These are phyloP conservation scores for Ramaria sp. DNA, from an alignment of 768 basidiomycete species.

Conservation along the genomic window DNA sequence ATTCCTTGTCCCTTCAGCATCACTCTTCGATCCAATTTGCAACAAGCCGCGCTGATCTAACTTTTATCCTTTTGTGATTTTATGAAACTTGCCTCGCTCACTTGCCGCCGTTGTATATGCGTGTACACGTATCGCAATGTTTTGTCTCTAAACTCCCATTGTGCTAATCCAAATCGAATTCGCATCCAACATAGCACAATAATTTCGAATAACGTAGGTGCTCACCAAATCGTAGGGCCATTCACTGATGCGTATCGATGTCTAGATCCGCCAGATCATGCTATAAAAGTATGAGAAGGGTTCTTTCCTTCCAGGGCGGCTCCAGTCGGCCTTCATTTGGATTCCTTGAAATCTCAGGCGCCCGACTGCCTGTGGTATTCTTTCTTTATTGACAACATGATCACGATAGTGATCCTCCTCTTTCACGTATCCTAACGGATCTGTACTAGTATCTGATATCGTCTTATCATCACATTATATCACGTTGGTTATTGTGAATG, in stretches of 20 bases:
- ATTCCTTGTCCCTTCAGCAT: constrained; percentile 37
- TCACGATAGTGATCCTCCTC: too few species aligned
- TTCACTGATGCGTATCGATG: neutral
- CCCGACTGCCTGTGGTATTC: too few species aligned
- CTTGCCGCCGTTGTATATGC: constrained; percentile 7
- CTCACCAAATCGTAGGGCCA: too few species aligned
- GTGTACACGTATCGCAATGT: constrained; percentile 3
- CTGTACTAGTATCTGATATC: too few species aligned
- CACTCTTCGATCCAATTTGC: constrained; percentile 54
- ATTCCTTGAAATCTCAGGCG: too few species aligned
- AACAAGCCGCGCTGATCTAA: constrained; percentile 56
- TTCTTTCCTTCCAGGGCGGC: neutral
- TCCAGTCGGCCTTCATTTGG: too few species aligned
- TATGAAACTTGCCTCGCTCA: constrained; percentile 1
- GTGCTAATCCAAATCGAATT: neutral
- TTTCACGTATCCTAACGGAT: too few species aligned
- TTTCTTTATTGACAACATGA: too few species aligned
- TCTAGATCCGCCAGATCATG: constrained; percentile 4
- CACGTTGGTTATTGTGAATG: too few species aligned
- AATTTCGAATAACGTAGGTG: constrained; percentile 9
- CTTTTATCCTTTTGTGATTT: constrained; percentile 9
- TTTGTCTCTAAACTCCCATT: neutral
- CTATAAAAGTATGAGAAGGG: neutral
- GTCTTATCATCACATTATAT: too few species aligned
- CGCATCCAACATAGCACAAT: constrained; percentile 2